A percentile compares a stretch with the other conserved stretches of the same genome.
These are phyloP conservation scores for Salvia sclarea DNA, from an alignment of 305 asterid genomes.

Conservation along the genomic window DNA sequence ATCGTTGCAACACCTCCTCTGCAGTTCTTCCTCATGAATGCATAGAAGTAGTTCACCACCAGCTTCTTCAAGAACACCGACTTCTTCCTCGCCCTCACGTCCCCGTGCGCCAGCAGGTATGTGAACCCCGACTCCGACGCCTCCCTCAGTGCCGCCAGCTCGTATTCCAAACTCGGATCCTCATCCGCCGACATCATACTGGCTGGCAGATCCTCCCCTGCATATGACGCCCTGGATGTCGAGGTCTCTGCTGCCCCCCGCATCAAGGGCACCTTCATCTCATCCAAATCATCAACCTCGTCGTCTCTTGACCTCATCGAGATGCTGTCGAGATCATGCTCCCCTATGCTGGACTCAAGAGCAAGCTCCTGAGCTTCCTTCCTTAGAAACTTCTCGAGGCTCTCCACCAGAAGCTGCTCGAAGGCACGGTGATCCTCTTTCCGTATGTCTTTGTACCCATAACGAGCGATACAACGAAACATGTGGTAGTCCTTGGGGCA, in stretches of 20 bases:
- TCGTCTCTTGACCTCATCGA: slow-evolving; percentile 52
- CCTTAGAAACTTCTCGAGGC: slow-evolving; percentile 73
- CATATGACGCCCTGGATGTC: slow-evolving; percentile 11
- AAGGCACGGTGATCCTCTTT: slow-evolving; percentile 87
- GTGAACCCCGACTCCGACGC: slow-evolving; percentile 84
- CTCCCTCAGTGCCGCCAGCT: slow-evolving; percentile 76
- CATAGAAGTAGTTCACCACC: slow-evolving; percentile 76
- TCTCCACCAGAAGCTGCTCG: slow-evolving; percentile 75
- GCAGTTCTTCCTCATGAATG: slow-evolving; percentile 88
- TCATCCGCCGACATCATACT: slow-evolving; percentile 62
- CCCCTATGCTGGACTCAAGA: slow-evolving; percentile 44
- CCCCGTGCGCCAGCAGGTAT: slow-evolving; percentile 83
- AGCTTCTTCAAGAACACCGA: slow-evolving; percentile 79
- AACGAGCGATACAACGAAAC: slow-evolving; percentile 91
- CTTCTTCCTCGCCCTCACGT: slow-evolving; percentile 78
- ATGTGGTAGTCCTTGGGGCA: slow-evolving; percentile 92
- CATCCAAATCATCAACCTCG: slow-evolving; percentile 42
- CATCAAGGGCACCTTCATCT: slow-evolving; percentile 62
- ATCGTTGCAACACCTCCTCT: slow-evolving; percentile 93
- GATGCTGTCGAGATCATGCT: slow-evolving; percentile 44
- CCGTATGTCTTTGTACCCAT: slow-evolving; percentile 86
- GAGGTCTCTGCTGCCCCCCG: slow-evolving; percentile 40
- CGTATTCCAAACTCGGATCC: slow-evolving; percentile 84
- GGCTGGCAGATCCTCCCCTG: slow-evolving; percentile 47
- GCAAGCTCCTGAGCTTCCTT: slow-evolving; percentile 79